phyloP scores from a whole-genome alignment of 257 asterid genomes.

The Solanum piurae region DNA sequence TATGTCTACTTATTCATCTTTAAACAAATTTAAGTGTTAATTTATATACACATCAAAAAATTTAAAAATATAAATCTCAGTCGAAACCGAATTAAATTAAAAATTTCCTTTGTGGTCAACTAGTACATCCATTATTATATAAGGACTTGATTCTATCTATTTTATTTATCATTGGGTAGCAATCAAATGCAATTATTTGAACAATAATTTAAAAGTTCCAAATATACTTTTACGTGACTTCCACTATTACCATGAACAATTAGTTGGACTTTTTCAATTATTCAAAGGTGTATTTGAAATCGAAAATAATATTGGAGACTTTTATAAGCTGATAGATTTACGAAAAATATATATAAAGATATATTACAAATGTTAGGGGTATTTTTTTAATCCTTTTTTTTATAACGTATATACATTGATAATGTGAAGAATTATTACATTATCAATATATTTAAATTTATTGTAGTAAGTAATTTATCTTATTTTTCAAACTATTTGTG shows the following conservation, averaged over 20 bases:
- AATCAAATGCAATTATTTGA: neutral
- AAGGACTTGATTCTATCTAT: neutral
- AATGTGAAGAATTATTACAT: neutral
- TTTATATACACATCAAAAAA: too few relatives aligned
- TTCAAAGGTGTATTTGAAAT: neutral
- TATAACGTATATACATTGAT: neutral
- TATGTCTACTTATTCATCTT: too few relatives aligned
- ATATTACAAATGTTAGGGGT: neutral
- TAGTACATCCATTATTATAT: neutral
- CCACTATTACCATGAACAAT: neutral
- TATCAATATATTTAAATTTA: too few relatives aligned
- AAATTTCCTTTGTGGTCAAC: neutral
- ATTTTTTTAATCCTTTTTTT: neutral
- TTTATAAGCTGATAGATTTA: neutral
- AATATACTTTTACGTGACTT: neutral
- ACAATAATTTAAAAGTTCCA: neutral
- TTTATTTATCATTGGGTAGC: neutral
- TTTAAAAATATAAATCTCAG: too few relatives aligned
- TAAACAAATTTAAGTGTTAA: too few relatives aligned
- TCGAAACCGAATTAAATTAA: neutral
- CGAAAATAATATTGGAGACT: neutral
- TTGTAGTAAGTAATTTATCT: neutral
- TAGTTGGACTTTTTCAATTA: neutral
- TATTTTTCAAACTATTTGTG: too few relatives aligned
- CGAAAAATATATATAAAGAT: neutral